phyloP scores from a whole-genome alignment of 2,329 filamentous ascomycete species.

The Grosmannia clavigera region DNA sequence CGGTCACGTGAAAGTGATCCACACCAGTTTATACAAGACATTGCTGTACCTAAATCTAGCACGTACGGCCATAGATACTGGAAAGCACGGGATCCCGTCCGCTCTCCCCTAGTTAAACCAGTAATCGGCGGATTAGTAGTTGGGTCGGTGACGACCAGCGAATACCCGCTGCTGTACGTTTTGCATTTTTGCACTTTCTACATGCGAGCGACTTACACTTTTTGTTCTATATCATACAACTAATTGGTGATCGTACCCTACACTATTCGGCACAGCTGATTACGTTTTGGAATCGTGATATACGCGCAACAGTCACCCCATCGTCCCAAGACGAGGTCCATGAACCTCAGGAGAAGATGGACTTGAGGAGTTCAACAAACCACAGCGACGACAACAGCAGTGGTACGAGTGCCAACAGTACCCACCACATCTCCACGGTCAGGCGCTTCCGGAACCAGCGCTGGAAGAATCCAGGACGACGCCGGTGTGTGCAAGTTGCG shows the following conservation, averaged over 20 bases:
- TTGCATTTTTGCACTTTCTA: neutral
- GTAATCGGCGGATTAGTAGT: neutral
- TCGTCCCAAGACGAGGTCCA: neutral
- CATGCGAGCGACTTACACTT: neutral
- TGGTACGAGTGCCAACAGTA: constrained; percentile 30
- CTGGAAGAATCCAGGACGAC: constrained; percentile 31
- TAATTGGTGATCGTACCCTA: neutral
- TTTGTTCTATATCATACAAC: neutral
- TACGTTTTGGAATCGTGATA: neutral
- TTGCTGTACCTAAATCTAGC: neutral
- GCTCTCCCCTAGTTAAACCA: neutral
- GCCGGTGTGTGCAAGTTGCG: constrained; percentile 30
- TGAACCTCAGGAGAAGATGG: neutral
- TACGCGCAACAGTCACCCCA: neutral
- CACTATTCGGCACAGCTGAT: neutral
- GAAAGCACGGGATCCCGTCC: neutral
- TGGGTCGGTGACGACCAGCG: neutral
- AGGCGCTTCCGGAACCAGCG: constrained; percentile 31
- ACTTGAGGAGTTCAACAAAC: constrained; percentile 14
- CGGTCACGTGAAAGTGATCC: neutral
- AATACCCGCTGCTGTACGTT: neutral
- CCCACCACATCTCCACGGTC: constrained; percentile 36
- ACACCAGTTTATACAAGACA: neutral
- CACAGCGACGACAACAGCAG: constrained; percentile 27
- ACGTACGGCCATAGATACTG: neutral